These are phyloP conservation scores for Ceratocystis albifundus DNA, from an alignment of 2,329 filamentous ascomycete species.

Conservation along the genomic window DNA sequence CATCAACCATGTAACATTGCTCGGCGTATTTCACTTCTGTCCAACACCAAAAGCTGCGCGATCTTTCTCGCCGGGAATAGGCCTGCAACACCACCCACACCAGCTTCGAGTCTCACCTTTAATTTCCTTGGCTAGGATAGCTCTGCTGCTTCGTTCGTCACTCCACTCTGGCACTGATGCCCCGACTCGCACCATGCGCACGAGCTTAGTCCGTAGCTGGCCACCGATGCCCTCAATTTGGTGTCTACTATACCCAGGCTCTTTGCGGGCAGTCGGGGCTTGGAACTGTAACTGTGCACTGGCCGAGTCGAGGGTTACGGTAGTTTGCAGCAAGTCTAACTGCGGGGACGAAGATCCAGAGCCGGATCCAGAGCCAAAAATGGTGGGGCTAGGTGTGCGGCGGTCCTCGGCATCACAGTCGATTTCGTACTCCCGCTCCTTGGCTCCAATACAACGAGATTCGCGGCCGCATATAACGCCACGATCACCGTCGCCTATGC, in stretches of 20 bases:
- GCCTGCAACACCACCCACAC: conserved; percentile 84
- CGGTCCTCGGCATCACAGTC: conserved; percentile 75
- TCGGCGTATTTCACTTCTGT: neutral
- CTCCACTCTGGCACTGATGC: conserved; percentile 77
- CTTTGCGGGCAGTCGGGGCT: conserved; percentile 37
- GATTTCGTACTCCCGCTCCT: conserved; percentile 69
- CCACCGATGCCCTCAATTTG: conserved; percentile 89
- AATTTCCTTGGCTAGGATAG: conserved; percentile 59
- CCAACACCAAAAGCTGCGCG: conserved; percentile 24
- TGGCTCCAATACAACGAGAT: conserved; percentile 60
- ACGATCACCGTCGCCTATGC: conserved; percentile 77
- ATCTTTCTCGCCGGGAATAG: conserved; percentile 51
- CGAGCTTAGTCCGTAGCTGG: conserved; percentile 75
- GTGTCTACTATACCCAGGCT: conserved; percentile 69
- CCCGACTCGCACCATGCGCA: conserved; percentile 68
- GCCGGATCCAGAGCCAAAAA: conserved; percentile 24
- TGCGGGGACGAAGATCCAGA: conserved; percentile 24
- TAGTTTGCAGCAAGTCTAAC: conserved; percentile 4
- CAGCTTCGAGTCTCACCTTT: conserved; percentile 60
- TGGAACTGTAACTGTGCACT: conserved; percentile 13
- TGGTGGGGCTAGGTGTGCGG: conserved; percentile 29
- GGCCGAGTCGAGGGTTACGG: conserved; percentile 22
- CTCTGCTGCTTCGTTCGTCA: conserved; percentile 57
- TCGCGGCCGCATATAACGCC: conserved; percentile 82
- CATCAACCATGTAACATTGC: neutral